Evolutionary conservation across 2,329 filamentous ascomycete species (phyloP).

Genomic region (Aspergillus sp.): DNA sequence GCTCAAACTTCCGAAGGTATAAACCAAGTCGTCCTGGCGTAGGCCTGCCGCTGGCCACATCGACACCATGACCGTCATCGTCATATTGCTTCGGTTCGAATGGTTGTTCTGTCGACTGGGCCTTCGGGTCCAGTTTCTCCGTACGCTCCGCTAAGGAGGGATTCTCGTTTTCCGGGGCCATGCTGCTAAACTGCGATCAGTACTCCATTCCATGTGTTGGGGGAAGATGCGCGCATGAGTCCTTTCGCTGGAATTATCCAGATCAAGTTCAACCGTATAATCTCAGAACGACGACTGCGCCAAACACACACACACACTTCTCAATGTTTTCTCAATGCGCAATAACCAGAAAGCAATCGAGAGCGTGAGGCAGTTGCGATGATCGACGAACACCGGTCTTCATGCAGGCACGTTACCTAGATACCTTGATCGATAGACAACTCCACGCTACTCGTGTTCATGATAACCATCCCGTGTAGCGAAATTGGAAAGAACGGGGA

Average conservation of each 20-base stretch:
- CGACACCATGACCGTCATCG: conserved; percentile 4
- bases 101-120: conserved; percentile 8
- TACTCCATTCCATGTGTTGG: conserved; percentile 2
- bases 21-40: conserved; percentile 22
- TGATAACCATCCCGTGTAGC: conserved; percentile 22
- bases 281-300: conserved; percentile 33
- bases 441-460: conserved; percentile 34
- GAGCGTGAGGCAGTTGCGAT: conserved; percentile 3
- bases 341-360: not conserved
- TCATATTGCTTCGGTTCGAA: conserved; percentile 7
- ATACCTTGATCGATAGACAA: conserved; percentile 38
- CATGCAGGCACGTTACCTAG: conserved; percentile 33
- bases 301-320: conserved; percentile 1
- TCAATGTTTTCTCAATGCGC: not conserved
- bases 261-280: conserved; percentile 41
- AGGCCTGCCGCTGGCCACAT: conserved; percentile 7
- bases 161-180: conserved; percentile 24
- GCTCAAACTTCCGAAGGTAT: conserved; percentile 31
- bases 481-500: conserved; percentile 14
- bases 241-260: conserved; percentile 42
- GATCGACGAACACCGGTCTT: conserved; percentile 36
- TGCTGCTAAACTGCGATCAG: conserved; percentile 22
- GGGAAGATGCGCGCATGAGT: conserved; percentile 31
- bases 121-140: conserved; percentile 15
- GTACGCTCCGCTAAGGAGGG: conserved; percentile 20